Evolutionary conservation across 2,329 filamentous ascomycete genomes (phyloP).

Genomic region (Cercospora sp.): DNA sequence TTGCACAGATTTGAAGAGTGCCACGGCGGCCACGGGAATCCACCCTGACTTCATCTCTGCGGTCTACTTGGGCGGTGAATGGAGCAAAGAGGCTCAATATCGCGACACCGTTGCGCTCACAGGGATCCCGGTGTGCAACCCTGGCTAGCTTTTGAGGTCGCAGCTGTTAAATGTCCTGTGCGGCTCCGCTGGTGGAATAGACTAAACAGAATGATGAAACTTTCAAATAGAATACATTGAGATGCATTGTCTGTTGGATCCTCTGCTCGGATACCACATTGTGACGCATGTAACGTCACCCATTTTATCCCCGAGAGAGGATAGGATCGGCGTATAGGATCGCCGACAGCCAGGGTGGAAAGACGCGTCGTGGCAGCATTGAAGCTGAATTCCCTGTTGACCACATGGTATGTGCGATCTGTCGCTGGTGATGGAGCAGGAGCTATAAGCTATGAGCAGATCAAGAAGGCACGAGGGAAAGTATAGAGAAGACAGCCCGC

Average conservation of each 20-base stretch:
- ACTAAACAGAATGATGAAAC: background rate
- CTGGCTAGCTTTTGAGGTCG: background rate
- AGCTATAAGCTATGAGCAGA: background rate
- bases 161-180: background rate
- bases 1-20: background rate
- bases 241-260: background rate
- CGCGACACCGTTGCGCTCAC: background rate
- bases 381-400: background rate
- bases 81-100: background rate
- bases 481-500: background rate
- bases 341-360: background rate
- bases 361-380: background rate
- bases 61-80: background rate
- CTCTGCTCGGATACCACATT: background rate
- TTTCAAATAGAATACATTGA: background rate
- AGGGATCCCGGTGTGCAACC: background rate
- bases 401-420: background rate
- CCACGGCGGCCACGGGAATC: background rate
- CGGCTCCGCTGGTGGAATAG: background rate
- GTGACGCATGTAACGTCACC: background rate
- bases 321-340: background rate
- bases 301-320: background rate
- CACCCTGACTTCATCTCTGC: constrained; percentile 8
- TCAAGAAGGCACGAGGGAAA: background rate
- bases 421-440: background rate